Percentiles rank a stretch among this genome's conserved stretches.
These are phyloP conservation scores for Zygosaccharomyces sapae DNA, from an alignment of 1,139 yeast genomes.

Conservation along the genomic window DNA sequence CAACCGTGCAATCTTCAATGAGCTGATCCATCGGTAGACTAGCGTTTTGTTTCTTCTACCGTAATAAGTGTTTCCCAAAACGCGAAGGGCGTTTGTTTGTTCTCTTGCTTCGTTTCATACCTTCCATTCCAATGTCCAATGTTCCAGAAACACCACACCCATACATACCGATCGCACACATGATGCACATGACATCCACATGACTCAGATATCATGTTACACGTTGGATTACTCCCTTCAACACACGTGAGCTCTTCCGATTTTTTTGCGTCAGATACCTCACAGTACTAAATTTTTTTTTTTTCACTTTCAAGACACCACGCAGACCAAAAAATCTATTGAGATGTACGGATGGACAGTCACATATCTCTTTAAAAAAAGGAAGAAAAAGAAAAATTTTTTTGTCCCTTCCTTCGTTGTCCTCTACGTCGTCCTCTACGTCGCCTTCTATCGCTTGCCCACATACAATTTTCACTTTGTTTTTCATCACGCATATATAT, in stretches of 20 bases:
- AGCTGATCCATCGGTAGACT: background rate
- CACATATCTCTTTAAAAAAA: background rate
- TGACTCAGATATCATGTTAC: no score
- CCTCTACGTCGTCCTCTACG: constrained; percentile 7
- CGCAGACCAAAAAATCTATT: background rate
- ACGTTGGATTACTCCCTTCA: no score
- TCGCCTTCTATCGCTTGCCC: constrained; percentile 1
- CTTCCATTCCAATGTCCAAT: background rate
- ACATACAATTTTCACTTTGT: background rate
- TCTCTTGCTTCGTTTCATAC: background rate
- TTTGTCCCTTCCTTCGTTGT: background rate
- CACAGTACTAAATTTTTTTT: background rate
- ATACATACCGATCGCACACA: no score
- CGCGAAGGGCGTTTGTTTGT: constrained; percentile 1
- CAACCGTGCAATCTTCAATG: background rate
- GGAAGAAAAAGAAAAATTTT: constrained; percentile 2
- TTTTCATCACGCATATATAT: constrained; percentile 3
- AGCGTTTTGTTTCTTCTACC: background rate
- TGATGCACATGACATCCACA: no score
- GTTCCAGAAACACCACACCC: background rate
- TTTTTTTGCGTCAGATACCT: no score
- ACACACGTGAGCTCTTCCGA: no score
- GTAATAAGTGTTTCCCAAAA: constrained; percentile 3
- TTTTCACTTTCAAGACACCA: background rate
- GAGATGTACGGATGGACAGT: constrained; percentile 5